Evolutionary conservation across 2,329 filamentous ascomycete genomes (phyloP).

Genomic region (Dactylonectria macrodidyma): DNA sequence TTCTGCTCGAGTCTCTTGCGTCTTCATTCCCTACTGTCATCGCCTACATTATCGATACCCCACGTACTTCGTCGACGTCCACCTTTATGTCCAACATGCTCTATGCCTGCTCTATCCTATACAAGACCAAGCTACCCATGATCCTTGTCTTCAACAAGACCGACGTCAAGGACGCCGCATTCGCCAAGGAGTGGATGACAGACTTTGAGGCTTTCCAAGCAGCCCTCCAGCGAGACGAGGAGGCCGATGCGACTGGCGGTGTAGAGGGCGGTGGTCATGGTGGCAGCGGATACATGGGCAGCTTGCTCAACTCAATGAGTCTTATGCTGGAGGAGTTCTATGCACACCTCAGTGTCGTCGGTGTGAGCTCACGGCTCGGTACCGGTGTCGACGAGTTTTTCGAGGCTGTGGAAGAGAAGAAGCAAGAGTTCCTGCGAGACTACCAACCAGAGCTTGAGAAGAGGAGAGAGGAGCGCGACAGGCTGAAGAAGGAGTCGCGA

Average conservation of each 20-base stretch:
- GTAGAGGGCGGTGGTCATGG: conserved; percentile 77
- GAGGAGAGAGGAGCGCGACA: conserved; percentile 81
- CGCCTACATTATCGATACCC: conserved; percentile 97
- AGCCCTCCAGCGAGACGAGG: conserved; percentile 85
- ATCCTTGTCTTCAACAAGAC: conserved; percentile 99
- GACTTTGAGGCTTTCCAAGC: conserved; percentile 97
- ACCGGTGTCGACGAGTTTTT: conserved; percentile 96
- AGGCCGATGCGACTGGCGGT: conserved; percentile 81
- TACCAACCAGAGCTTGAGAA: conserved; percentile 94
- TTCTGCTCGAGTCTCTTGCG: conserved; percentile 92
- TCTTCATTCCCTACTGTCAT: conserved; percentile 97
- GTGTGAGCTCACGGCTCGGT: conserved; percentile 93
- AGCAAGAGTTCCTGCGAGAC: conserved; percentile 88
- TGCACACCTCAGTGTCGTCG: conserved; percentile 91
- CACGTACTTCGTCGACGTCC: conserved; percentile 90
- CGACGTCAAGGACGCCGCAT: conserved; percentile 90
- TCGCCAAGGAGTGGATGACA: conserved; percentile 99
- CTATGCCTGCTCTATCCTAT: conserved; percentile 97
- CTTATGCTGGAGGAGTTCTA: conserved; percentile 98
- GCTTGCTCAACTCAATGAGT: conserved; percentile 96
- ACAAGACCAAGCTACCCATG: conserved; percentile 99
- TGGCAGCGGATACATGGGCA: conserved; percentile 96
- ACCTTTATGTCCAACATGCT: conserved; percentile 99
- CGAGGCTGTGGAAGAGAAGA: conserved; percentile 87
- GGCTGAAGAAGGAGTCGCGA: conserved; percentile 78